Evolutionary conservation across 257 asterid species (phyloP), one percentile per base, ranked within the genome.

Genomic region (Scutellaria minor): DNA sequence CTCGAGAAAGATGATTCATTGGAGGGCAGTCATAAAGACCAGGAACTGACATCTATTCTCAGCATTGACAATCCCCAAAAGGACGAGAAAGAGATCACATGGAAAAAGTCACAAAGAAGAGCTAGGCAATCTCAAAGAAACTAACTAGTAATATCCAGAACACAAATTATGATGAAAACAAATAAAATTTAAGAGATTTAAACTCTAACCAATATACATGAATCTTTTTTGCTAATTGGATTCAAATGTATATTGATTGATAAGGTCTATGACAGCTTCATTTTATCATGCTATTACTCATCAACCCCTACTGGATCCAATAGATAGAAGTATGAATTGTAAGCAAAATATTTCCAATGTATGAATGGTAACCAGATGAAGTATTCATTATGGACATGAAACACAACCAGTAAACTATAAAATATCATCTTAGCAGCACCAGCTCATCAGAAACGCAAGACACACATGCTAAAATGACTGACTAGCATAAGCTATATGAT

Each of bases 11-110:
- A 66, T 87, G 86, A 85, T 85, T 83, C 82, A 82, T 76, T 58
- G 95, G 58, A 73, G 90, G 87, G 59, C 86, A 90, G 78, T 86
- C 89, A 63, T 77, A 83, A 62, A 81, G 81, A 75, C 88, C 85
- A 78, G 93, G 87, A 76, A 79, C 83, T 58, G 97, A 78, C 78
- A 89, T 81, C 98, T 94, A 54, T 64, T 55, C 37, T 31, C 37
- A 64, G 18, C 27, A 64, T 58, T 51, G 71, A 59, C 61, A 64
- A 31, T 4, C 70, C 77, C 74, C 64, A 50, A 64, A 65, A 76
- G 6, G 47, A 71, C 15, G 22, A 54, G 65, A 75, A 69, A 24
- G 6, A 48, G 51, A 64, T 44, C 41, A 41, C 13, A 37, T 15
- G 66, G 48, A 68, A 40, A 52, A 56, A 42, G 7, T 18, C 11